Evolutionary conservation across 1,284 basidiomycete species (phyloP), one percentile per base, ranked within the genome.

Genomic region (Ustilago sp.): DNA sequence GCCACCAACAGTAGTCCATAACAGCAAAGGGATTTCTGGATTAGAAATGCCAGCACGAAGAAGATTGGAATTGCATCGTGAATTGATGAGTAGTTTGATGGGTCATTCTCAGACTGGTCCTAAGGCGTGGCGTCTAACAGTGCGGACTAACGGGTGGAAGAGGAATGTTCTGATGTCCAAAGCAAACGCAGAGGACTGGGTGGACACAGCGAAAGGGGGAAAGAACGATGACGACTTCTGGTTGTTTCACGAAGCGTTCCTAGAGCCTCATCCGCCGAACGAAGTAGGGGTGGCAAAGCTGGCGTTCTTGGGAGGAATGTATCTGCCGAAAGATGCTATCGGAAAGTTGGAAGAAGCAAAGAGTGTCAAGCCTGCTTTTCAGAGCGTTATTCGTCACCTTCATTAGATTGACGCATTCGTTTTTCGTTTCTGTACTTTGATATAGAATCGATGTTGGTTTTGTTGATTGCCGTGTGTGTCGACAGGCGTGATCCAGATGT

Each of bases 251-350:
- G 54, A 55, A 41, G 54, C n/a, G 12, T 28, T 55, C n/a, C 3
- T 0, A 28, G 1, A 11, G 23, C 23, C 23, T 28, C 23, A 2
- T n/a, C n/a, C 0, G 13, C 13, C 6, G 19, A 39, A 39, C 2
- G 38, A 5, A 17, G 38, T 47, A 8, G 13, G 8, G 8, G 8
- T 2, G 45, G 0, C 45, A 17, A 8, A 4, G 4, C 12, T 47
- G 45, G 52, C 52, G 15, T 19, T 54, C n/a, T 19, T 59, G 31
- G 57, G 57, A 35, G 57, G 23, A 12, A 59, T 50, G 43, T 28
- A 4, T 23, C 34, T 59, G 8, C 57, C 45, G 15, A 7, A 38
- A 13, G 9, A 17, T 47, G 17, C 11, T 11, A 9, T 4, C 34
- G 1, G 2, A 54, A 34, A 11, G 28, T 34, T 32, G 2, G 4